Evolutionary conservation across 2,329 filamentous ascomycete genomes (phyloP), one percentile per base, ranked within the genome.

Genomic region (Cladophialophora exuberans): DNA sequence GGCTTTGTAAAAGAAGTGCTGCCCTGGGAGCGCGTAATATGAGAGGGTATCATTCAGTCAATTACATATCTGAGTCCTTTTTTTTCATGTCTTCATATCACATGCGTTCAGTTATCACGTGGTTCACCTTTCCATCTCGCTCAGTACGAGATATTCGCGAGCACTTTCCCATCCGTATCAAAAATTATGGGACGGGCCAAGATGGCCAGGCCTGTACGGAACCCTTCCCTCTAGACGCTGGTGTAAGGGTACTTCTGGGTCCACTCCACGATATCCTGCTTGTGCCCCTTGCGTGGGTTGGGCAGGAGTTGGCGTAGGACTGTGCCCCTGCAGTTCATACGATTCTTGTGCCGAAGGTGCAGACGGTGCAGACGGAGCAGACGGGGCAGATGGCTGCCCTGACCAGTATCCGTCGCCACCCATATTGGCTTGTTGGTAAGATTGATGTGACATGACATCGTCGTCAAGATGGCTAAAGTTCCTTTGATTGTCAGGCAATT

Each of bases 141-240:
- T n/a, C 18, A n/a, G 9, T 7, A 23, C 26, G 35, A 6, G 15
- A 15, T 36, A 49, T 49, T 38, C 22, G 39, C 46, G 39, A 17
- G 20, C 23, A 17, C 20, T 23, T 22, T 3, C 23, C 23, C 41
- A 30, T 20, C 22, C 17, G 18, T 22, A n/a, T 55, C 26, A 61
- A 36, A 56, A 61, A 54, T 61, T 61, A 43, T 54, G 48, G 10
- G 58, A 58, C n/a, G 58, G 43, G n/a, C 39, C 20, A 4, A 53
- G 36, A 51, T 61, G 58, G 17, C 58, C 58, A 4, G 55, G 55
- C 26, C 58, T 52, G 15, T 58, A 43, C 3, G 58, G 58, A 9
- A 61, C 55, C 31, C 57, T 51, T n/a, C 47, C 46, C 6, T 55
- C 48, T 13, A 45, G 20, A 5, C 59, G 45, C 31, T 61, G 58